A percentile compares a stretch with the other conserved stretches of the same genome.
These are phyloP conservation scores for Aspergillus udagawae DNA, from an alignment of 2,329 filamentous ascomycete species.

Conservation along the genomic window DNA sequence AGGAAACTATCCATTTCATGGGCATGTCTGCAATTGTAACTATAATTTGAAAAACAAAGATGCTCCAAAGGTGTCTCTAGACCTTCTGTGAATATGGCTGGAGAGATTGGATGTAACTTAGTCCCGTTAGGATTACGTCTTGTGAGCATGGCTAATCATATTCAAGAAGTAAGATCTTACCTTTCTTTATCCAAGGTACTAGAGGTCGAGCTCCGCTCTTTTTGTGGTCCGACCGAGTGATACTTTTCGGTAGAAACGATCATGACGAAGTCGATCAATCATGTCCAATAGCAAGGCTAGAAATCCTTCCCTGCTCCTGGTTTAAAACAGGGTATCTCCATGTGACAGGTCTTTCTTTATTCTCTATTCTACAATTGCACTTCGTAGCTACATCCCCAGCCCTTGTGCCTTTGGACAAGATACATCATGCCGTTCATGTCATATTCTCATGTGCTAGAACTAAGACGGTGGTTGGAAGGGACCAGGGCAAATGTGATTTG, in stretches of 20 bases:
- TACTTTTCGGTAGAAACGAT: background rate
- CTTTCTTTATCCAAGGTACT: background rate
- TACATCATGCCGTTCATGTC: constrained; percentile 8
- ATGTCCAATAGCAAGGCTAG: background rate
- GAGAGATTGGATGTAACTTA: background rate
- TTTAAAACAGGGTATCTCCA: background rate
- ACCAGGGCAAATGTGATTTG: constrained; percentile 8
- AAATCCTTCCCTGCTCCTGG: background rate
- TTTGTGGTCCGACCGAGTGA: background rate
- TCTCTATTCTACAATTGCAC: too few relatives aligned
- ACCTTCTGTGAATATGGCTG: background rate
- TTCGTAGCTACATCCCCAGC: too few relatives aligned
- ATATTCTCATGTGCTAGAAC: constrained; percentile 2
- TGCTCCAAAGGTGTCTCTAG: too few relatives aligned
- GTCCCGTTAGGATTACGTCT: too few relatives aligned
- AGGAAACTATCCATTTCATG: too few relatives aligned
- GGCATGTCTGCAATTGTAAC: background rate
- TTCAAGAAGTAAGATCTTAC: background rate
- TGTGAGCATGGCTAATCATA: too few relatives aligned
- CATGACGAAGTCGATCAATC: background rate
- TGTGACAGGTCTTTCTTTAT: background rate
- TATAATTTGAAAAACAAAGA: too few relatives aligned
- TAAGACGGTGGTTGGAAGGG: constrained; percentile 8
- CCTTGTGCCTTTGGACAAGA: background rate
- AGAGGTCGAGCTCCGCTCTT: background rate